These are phyloP conservation scores for Suillus clintonianus DNA, from an alignment of 768 basidiomycete genomes.

Conservation along the genomic window DNA sequence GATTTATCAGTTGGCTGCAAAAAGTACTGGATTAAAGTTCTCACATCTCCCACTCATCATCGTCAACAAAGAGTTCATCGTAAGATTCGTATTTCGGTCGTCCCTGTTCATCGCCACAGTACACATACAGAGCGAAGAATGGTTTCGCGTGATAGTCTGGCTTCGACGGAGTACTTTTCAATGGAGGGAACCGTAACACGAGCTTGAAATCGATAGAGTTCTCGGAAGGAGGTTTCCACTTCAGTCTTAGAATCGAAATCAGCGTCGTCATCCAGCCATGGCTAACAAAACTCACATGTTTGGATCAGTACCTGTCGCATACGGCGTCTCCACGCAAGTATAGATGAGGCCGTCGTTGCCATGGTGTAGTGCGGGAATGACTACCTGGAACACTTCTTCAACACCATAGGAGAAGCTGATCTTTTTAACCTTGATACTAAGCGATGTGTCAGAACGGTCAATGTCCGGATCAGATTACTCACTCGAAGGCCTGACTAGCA, in stretches of 20 bases:
- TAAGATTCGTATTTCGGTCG: constrained; percentile 73
- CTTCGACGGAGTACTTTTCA: constrained; percentile 46
- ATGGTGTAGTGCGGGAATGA: constrained; percentile 86
- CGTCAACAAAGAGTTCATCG: constrained; percentile 82
- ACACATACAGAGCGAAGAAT: constrained; percentile 79
- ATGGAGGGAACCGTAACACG: constrained; percentile 87
- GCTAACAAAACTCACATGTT: constrained; percentile 66
- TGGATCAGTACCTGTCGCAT: constrained; percentile 79
- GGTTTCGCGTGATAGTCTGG: constrained; percentile 89
- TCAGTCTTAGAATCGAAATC: constrained; percentile 57
- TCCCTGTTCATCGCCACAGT: constrained; percentile 68
- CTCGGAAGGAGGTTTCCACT: constrained; percentile 98
- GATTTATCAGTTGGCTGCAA: constrained; percentile 1
- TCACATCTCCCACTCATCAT: constrained; percentile 92
- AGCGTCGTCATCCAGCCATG: constrained; percentile 1
- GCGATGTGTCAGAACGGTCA: constrained; percentile 8
- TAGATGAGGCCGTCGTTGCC: constrained; percentile 97
- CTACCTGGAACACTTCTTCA: constrained; percentile 79
- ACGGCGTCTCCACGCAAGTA: constrained; percentile 84
- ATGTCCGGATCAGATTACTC: constrained; percentile 29
- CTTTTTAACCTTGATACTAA: constrained; percentile 83
- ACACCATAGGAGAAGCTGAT: constrained; percentile 87
- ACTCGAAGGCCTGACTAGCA: constrained; percentile 80
- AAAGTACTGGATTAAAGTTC: constrained; percentile 29
- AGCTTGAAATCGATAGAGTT: constrained; percentile 99